phyloP scores from a whole-genome alignment of 768 basidiomycete genomes.

The Rhodotorula babjevae region DNA sequence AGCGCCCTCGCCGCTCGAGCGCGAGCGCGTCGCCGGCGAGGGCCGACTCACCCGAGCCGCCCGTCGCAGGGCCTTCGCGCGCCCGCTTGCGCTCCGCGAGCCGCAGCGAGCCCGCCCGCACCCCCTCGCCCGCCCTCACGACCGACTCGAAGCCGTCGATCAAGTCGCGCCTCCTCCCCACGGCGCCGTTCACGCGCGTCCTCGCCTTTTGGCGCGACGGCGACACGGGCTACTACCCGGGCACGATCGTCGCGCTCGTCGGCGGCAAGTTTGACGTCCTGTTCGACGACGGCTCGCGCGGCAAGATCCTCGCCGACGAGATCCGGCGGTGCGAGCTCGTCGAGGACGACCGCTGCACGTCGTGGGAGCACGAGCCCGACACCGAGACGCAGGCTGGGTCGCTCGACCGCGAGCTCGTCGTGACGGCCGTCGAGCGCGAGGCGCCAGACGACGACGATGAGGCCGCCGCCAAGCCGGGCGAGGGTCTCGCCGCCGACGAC shows the following conservation, averaged over 20 bases:
- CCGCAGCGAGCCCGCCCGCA: neutral
- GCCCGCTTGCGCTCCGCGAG: neutral
- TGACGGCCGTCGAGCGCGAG: conserved; percentile 48
- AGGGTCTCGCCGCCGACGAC: conserved; percentile 47
- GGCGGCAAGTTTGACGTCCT: conserved; percentile 52
- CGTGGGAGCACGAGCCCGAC: conserved; percentile 46
- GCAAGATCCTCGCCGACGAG: conserved; percentile 55
- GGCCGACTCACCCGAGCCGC: conserved; percentile 5
- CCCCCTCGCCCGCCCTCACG: conserved; percentile 7
- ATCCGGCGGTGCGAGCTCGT: conserved; percentile 60
- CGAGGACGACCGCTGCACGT: conserved; percentile 38
- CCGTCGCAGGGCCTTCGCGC: conserved; percentile 6
- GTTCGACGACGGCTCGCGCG: conserved; percentile 65
- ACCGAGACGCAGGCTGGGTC: conserved; percentile 39
- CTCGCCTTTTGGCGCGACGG: conserved; percentile 61
- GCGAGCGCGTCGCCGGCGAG: neutral
- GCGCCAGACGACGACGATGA: neutral
- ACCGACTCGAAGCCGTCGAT: neutral
- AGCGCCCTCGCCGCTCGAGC: too few relatives aligned
- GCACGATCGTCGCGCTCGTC: conserved; percentile 28
- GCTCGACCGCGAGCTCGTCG: conserved; percentile 45
- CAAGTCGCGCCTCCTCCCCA: conserved; percentile 1
- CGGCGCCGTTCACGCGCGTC: conserved; percentile 43
- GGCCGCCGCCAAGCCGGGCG: conserved; percentile 42
- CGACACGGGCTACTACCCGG: conserved; percentile 45